These are phyloP conservation scores for Oidiodendron maius DNA, from an alignment of 495 filamentous ascomycete genomes.

Conservation along the genomic window DNA sequence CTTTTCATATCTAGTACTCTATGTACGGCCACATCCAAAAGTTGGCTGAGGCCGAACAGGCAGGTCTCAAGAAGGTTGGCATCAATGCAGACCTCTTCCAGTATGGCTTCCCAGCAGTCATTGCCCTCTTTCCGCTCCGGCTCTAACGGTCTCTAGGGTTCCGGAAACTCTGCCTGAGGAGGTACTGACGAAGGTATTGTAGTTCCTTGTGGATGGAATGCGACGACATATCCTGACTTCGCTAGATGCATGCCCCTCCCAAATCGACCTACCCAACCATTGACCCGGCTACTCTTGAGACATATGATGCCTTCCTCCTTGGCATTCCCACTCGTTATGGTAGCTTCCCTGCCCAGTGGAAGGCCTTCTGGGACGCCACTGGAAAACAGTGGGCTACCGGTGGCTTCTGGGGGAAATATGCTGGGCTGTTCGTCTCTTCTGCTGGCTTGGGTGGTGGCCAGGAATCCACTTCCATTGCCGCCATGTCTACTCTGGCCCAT, in stretches of 20 bases:
- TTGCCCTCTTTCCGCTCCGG: not conserved
- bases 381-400: slow-evolving; percentile 18
- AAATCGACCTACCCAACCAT: slow-evolving; percentile 66
- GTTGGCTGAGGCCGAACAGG: slow-evolving; percentile 85
- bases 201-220: too few relatives aligned
- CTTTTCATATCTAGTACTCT: slow-evolving; percentile 62
- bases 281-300: slow-evolving; percentile 59
- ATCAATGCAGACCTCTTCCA: slow-evolving; percentile 76
- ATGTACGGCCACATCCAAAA: slow-evolving; percentile 88
- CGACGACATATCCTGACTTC: not conserved
- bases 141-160: slow-evolving; percentile 31
- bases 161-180: slow-evolving; percentile 81
- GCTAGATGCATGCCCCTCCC: slow-evolving; percentile 74
- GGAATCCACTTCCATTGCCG: slow-evolving; percentile 76
- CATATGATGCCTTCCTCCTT: slow-evolving; percentile 88
- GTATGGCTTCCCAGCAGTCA: slow-evolving; percentile 40
- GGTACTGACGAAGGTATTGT: slow-evolving; percentile 51
- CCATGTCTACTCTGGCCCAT: slow-evolving; percentile 84
- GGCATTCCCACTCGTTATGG: slow-evolving; percentile 98
- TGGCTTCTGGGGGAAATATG: slow-evolving; percentile 70
- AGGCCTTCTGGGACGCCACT: slow-evolving; percentile 36
- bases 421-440: slow-evolving; percentile 85
- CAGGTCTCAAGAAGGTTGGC: slow-evolving; percentile 75
- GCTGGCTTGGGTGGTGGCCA: slow-evolving; percentile 83
- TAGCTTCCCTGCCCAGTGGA: slow-evolving; percentile 98